A percentile compares a stretch with the other conserved stretches of the same genome.
Evolutionary conservation across 1,139 yeast genomes (phyloP).

Genomic region (Hansenula lynferdii): DNA sequence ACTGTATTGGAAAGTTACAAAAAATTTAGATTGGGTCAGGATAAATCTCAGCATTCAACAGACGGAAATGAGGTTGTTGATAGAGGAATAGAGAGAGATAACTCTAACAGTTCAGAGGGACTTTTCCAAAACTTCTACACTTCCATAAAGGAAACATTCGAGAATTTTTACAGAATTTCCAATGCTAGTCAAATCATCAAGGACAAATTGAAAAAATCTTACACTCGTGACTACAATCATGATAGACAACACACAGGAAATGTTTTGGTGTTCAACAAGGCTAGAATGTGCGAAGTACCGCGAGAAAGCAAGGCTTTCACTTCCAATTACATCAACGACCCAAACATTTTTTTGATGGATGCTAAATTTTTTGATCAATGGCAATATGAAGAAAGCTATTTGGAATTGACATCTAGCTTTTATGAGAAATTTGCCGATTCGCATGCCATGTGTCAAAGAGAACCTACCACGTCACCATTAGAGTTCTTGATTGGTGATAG

Average conservation of each 20-base stretch:
- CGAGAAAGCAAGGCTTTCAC: neutral
- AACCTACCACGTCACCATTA: constrained; percentile 12
- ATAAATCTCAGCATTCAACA: too few relatives aligned
- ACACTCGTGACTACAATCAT: too few relatives aligned
- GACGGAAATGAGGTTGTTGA: too few relatives aligned
- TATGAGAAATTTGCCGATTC: constrained; percentile 9
- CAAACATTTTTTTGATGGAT: constrained; percentile 11
- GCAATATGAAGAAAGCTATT: neutral
- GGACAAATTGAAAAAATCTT: too few relatives aligned
- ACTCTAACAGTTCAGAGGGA: too few relatives aligned
- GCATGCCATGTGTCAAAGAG: constrained; percentile 15
- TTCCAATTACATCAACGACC: constrained; percentile 7
- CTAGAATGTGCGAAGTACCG: constrained; percentile 7
- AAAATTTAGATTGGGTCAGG: too few relatives aligned
- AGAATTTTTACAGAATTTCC: too few relatives aligned
- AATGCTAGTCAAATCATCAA: too few relatives aligned
- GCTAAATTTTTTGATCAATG: constrained; percentile 11
- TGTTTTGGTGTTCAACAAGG: constrained; percentile 6
- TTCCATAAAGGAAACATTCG: too few relatives aligned
- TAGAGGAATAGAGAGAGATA: too few relatives aligned
- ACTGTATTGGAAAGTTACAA: too few relatives aligned
- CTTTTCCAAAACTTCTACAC: too few relatives aligned
- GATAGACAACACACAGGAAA: constrained; percentile 11
- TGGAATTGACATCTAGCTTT: constrained; percentile 8
- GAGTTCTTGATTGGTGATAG: constrained; percentile 21